Percentiles rank a stretch among this genome's conserved stretches.
Evolutionary conservation across 305 asterid species (phyloP).

Genomic region (Solanum hybrid): DNA sequence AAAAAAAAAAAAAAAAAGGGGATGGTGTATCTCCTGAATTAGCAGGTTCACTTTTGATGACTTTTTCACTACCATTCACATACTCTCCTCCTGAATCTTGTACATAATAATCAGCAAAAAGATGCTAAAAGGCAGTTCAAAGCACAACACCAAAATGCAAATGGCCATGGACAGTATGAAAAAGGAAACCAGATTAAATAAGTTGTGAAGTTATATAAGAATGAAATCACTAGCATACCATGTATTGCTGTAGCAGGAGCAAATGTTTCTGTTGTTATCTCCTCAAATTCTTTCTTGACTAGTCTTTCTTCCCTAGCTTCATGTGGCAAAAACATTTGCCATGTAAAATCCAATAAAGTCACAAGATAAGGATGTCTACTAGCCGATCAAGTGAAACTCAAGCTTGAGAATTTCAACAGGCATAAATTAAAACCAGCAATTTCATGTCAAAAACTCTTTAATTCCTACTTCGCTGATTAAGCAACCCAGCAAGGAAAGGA

Average conservation of each 20-base stretch:
- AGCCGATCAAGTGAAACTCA: not conserved
- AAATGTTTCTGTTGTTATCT: not conserved
- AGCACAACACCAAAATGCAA: not conserved
- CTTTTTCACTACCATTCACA: not conserved
- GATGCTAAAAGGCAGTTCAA: not conserved
- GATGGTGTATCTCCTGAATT: constrained; percentile 2
- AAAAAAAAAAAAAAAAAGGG: no score
- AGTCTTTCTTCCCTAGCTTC: not conserved
- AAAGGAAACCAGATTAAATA: not conserved
- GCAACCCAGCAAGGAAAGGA: not conserved
- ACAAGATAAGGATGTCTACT: not conserved
- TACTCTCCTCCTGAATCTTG: not conserved
- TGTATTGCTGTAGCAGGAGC: not conserved
- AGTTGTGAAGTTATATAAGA: not conserved
- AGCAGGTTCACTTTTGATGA: constrained; percentile 15
- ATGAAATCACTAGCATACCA: not conserved
- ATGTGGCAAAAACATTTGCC: not conserved
- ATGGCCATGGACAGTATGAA: not conserved
- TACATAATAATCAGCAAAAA: not conserved
- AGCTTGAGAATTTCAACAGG: not conserved
- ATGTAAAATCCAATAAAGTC: not conserved
- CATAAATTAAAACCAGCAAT: not conserved
- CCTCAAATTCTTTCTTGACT: not conserved
- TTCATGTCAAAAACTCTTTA: not conserved
- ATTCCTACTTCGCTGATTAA: not conserved